Evolutionary conservation across 805 yeast species (phyloP).

Genomic region (Ogataea haglerorum): DNA sequence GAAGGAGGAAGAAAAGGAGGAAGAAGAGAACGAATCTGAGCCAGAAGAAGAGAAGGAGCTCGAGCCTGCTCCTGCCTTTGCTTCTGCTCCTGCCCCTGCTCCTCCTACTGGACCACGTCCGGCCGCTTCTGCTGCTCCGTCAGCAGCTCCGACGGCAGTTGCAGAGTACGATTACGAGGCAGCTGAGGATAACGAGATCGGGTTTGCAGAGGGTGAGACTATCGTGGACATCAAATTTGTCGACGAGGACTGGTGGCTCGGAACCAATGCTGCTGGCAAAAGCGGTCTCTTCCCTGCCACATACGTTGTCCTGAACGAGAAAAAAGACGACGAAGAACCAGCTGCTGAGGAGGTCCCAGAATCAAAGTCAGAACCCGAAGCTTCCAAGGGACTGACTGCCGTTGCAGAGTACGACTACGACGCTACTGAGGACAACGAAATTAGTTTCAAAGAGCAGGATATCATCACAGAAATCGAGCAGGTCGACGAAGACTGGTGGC

Average conservation of each 20-base stretch:
- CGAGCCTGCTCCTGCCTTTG: constrained; percentile 7
- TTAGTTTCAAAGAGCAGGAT: constrained; percentile 82
- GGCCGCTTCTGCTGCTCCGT: constrained; percentile 13
- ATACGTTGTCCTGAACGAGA: constrained; percentile 42
- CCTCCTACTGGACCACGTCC: constrained; percentile 28
- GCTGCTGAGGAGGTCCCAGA: constrained; percentile 1
- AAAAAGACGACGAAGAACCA: constrained; percentile 20
- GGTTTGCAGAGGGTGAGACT: constrained; percentile 61
- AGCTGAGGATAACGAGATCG: constrained; percentile 75
- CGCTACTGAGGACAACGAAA: constrained; percentile 90
- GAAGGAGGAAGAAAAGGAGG: constrained; percentile 1
- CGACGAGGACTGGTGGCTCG: constrained; percentile 72
- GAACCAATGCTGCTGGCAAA: constrained; percentile 38
- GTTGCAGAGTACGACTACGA: constrained; percentile 76
- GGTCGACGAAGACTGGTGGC: constrained; percentile 97
- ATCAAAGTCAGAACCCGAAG: constrained; percentile 17
- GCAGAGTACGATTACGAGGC: constrained; percentile 80
- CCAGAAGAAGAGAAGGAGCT: constrained; percentile 8
- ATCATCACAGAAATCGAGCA: constrained; percentile 77
- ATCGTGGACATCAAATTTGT: constrained; percentile 65
- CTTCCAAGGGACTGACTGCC: constrained; percentile 41
- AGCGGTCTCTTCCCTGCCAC: constrained; percentile 56
- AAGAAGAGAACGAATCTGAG: constrained; percentile 6
- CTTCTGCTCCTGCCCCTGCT: constrained; percentile 14
- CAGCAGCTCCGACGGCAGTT: constrained; percentile 46